Base-by-base conservation (phyloP, 1,139 yeast genomes). In the Taphrina pruni region DNA sequence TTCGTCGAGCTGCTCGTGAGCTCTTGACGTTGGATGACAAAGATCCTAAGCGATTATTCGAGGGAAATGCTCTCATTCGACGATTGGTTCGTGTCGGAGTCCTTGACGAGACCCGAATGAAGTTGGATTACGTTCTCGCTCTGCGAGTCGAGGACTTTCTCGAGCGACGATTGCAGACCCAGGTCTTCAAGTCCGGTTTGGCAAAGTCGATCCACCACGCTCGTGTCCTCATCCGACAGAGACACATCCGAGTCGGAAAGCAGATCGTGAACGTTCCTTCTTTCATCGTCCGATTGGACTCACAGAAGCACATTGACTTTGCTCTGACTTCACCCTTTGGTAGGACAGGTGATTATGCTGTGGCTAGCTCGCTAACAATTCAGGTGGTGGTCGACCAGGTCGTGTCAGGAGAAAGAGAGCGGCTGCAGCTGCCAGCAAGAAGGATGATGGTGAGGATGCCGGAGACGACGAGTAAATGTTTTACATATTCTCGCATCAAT, bases 1-100 rank as follows among this genome's bases (percentile, higher is more conserved):
- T 94, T 83, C 94, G 99, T 88, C 92, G 99, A 88, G 99, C 99
- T 83, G 99, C 99, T 82, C 97, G 99, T 89, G 98, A 95, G 82
- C 88, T 94, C 81, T 89, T 94, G 85, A 94, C 99, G 86, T 92
- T 97, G 87, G 99, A 94, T 80, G 99, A 94, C 87, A 94, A 94
- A 88, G 99, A 94, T 85, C 97, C 97, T 87, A 94, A 92, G 90
- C 93, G 99, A 88, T 89, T 94, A 81, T 94, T 94, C 87, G 99
- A 94, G 86, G 99, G 99, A 90, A 94, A 94, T 82, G 99, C 99
- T 81, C 91, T 94, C 83, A 94, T 92, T 84, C 81, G 95, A 88
- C 91, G 97, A 87, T 88, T 92, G 81, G 97, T 92, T 74, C 92
- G 97, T 87, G 87, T 92, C 78, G 99, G 99, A 90, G 97, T 94